phyloP scores from a whole-genome alignment of 2,329 filamentous ascomycete species.

The Colletotrichum lupini region DNA sequence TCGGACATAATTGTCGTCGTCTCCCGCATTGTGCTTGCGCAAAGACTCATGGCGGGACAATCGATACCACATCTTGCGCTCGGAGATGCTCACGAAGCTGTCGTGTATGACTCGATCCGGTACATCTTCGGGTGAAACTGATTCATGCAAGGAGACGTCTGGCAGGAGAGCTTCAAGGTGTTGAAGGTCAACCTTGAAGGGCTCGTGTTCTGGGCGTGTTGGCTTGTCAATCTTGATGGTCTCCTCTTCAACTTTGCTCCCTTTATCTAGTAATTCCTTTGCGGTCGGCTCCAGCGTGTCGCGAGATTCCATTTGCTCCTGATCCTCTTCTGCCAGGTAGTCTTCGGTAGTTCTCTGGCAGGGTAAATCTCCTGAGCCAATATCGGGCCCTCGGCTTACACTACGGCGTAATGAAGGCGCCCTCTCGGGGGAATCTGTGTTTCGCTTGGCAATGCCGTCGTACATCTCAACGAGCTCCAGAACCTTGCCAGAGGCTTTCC shows the following conservation, averaged over 20 bases:
- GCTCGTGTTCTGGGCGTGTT: constrained; percentile 23
- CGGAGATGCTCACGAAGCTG: constrained; percentile 63
- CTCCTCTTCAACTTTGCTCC: background rate
- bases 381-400: constrained; percentile 10
- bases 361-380: background rate
- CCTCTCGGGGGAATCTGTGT: constrained; percentile 4
- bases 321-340: background rate
- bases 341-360: background rate
- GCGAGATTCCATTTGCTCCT: background rate
- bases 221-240: constrained; percentile 6
- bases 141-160: constrained; percentile 35
- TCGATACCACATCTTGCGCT: constrained; percentile 74
- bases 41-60: constrained; percentile 70
- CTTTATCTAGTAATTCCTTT: background rate
- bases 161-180: constrained; percentile 48
- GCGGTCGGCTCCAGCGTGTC: background rate
- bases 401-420: constrained; percentile 2
- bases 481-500: constrained; percentile 50
- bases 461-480: constrained; percentile 62
- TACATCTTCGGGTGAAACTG: constrained; percentile 43
- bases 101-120: constrained; percentile 62
- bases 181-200: constrained; percentile 45
- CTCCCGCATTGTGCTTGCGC: constrained; percentile 65
- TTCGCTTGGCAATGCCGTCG: constrained; percentile 53
- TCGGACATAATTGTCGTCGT: constrained; percentile 69